Evolutionary conservation across 2,329 filamentous ascomycete species (phyloP), one percentile per base, ranked within the genome.

Genomic region (Talaromyces verruculosus): DNA sequence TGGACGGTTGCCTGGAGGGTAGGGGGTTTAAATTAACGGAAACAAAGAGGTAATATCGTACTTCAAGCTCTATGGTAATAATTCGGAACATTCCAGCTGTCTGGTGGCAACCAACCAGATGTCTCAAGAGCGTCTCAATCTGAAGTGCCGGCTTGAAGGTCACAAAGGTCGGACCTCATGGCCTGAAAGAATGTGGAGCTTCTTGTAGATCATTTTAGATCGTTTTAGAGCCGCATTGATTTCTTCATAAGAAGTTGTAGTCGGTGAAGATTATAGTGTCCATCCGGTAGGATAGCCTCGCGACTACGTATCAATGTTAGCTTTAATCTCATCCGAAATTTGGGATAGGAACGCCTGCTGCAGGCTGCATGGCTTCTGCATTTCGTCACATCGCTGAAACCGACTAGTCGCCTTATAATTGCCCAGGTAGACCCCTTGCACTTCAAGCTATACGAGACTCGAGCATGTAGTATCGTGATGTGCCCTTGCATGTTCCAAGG

Each of bases 321-420:
- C 49, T 30, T 55, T 53, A 51, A 17, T 63, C 19, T 30, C 22
- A 41, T 41, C 60, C 47, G 35, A 43, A 53, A 6, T 37, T 28
- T 53, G 45, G 60, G 10, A 47, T 39, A 41, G 60, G 43, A 15
- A 39, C 19, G 19, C 60, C 49, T 51, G 33, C 45, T 63, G 60
- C 60, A 62, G 45, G 19, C 35, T 62, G 45, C 33, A 53, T 30
- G 22, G 45, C 45, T 53, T 6, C 15, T 55, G 53, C 53, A 37
- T 43, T 55, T 37, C 19, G n/a, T 39, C 45, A 41, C 37, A 55
- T 63, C 35, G 3, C 8, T 41, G 22, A 39, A 30, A 19, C 28
- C 17, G n/a, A 15, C 37, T 55, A 19, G n/a, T 55, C 17, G 47
- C 47, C 61, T 30, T 55, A 43, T 10, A 39, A 55, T 43, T 25